Base-by-base conservation (phyloP, 345 rosid genomes). In the Theobroma cacao region DNA sequence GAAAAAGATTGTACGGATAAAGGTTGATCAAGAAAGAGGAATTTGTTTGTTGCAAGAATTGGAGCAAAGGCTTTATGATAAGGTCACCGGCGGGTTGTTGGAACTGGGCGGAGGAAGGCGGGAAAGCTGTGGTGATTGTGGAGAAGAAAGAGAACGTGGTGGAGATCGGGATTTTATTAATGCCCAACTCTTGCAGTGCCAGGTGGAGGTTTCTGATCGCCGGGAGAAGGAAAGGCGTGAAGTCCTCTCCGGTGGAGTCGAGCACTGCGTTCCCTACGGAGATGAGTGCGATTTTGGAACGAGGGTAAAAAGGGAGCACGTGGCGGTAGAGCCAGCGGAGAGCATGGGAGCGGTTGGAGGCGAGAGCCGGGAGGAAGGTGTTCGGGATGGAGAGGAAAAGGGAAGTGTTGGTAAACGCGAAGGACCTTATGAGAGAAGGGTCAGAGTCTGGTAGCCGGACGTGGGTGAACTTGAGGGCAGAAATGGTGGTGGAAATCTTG, bases 321-420 rank as follows among this genome's bases (percentile, higher is more conserved):
- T 91, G 94, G 45, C 79, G 80, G 82, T 86, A 90, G 18, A 92
- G 84, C 98, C 99, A 93, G 1, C 86, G 86, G 74, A 85, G 82
- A 20, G 99, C 98, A 36, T 81, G 75, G 0, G 99, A 85, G 62
- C 93, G 95, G 72, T 93, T 95, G 45, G 91, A 68, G n/a, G 99
- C 95, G 60, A 93, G 76, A 34, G 91, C 75, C 1, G 91, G 93
- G 77, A 93, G 84, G 15, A 91, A 82, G 20, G 85, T 63, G 85
- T 93, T 93, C n/a, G 99, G 93, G 79, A 95, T 85, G 63, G 95
- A 89, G 80, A 95, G 98, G 78, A 95, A 80, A 61, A 95, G 90
- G 3, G 95, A 85, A 66, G 86, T 90, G 89, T 95, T 93, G 20
- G 93, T 87, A 90, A 84, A 93, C 36, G 94, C 86, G 82, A 95